Evolutionary conservation across 2,329 filamentous ascomycete genomes (phyloP).

Genomic region (Diaporthe citrichinensis): DNA sequence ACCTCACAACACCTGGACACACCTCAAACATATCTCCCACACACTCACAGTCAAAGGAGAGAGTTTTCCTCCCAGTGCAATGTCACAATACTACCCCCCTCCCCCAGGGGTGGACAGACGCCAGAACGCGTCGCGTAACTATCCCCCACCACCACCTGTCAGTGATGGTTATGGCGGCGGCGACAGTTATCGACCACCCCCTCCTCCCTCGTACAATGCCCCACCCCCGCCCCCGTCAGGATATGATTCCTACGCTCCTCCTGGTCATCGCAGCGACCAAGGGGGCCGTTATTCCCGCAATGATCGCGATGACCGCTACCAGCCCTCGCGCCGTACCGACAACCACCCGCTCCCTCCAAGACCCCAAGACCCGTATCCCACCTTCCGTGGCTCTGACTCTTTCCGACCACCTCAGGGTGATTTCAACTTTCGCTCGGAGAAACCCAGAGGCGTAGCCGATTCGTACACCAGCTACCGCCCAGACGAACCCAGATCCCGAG

Average conservation of each 20-base stretch:
- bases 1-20: neutral
- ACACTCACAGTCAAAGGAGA: neutral
- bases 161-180: slow-evolving; percentile 24
- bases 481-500: slow-evolving; percentile 39
- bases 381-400: slow-evolving; percentile 36
- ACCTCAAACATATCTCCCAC: neutral
- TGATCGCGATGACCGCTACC: slow-evolving; percentile 39
- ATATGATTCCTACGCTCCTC: slow-evolving; percentile 34
- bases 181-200: slow-evolving; percentile 36
- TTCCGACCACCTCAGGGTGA: slow-evolving; percentile 61
- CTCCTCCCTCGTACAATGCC: slow-evolving; percentile 32
- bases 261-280: slow-evolving; percentile 34
- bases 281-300: slow-evolving; percentile 34
- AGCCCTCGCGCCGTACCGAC: slow-evolving; percentile 34
- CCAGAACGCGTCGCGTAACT: slow-evolving; percentile 34
- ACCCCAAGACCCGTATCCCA: slow-evolving; percentile 15
- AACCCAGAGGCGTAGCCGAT: slow-evolving; percentile 63
- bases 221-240: slow-evolving; percentile 41
- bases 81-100: slow-evolving; percentile 41
- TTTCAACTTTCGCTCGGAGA: slow-evolving; percentile 70
- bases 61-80: neutral
- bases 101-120: slow-evolving; percentile 40
- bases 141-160: slow-evolving; percentile 17
- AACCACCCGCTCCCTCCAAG: slow-evolving; percentile 33
- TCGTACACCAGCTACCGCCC: slow-evolving; percentile 52